Evolutionary conservation across 352 stramenopile species (phyloP), one percentile per base, ranked within the genome.

Genomic region (Paralagenidium karlingii): DNA sequence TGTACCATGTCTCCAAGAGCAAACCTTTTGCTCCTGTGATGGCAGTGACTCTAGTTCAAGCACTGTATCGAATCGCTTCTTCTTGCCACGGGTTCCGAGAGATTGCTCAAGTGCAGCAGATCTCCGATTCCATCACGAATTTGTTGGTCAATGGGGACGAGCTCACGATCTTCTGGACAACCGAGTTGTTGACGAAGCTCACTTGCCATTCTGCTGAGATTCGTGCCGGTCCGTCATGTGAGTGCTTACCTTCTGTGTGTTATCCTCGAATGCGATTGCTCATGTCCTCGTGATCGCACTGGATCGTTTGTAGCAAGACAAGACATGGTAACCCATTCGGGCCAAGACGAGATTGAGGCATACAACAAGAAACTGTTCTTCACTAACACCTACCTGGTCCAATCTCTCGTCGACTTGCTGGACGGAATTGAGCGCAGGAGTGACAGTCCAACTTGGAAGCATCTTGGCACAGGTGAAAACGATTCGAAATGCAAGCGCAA

Each of bases 101-200:
- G 43, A 65, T 95, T 34, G 65, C 75, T 2, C 66, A 90, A 44
- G 65, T 73, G 34, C 60, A 55, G 3, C 73, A 90, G 31, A 65
- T 95, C 11, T 63, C 79, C 1, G 73, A 94, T 22, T 73, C 77
- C 11, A 59, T 94, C 18, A 74, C 68, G 0, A 82, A 87, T 20
- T 47, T 90, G 20, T 46, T 95, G 15, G 48, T 63, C 20, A 73
- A 77, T 39, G 77, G 77, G n/a, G 70, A 90, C 21, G 79, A 91
- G 37, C 84, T 92, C 42, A 68, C 76, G 10, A 68, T 94, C 8
- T 94, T 94, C 41, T 95, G 81, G 81, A 78, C 70, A 24, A 85
- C 70, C 8, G 29, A 89, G 16, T 30, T 91, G 15, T 40, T 91
- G 19, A 60, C 77, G 28, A 59, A 53, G 38, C 56, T 91, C 32